Conservation (phyloP, 208 protist species). For the Acanthamoeba triangularis region DNA sequence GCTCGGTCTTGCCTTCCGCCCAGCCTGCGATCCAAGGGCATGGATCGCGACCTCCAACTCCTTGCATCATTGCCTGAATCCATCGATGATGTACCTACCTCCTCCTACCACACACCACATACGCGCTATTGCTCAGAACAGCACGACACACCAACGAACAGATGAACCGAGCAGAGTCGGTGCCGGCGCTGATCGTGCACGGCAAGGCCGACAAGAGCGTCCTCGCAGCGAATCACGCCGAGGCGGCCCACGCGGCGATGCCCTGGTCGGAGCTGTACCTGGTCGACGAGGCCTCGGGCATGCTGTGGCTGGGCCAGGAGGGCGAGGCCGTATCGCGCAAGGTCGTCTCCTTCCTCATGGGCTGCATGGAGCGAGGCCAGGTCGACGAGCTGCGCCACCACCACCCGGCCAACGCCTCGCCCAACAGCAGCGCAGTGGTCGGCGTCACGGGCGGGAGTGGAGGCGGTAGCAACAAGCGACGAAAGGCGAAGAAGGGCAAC, state of each 20-base stretch:
- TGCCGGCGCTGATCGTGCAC: slow-evolving; percentile 28
- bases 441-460: not conserved
- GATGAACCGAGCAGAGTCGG: slow-evolving; percentile 28
- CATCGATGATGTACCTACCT: not conserved
- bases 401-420: not conserved
- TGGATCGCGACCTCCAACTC: not conserved
- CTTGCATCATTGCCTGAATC: not conserved
- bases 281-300: slow-evolving; percentile 5
- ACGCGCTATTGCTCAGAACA: not conserved
- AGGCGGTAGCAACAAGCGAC: not conserved
- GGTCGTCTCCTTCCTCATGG: slow-evolving; percentile 32
- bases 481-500: too few species aligned
- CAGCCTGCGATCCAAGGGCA: not conserved
- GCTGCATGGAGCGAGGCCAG: not conserved
- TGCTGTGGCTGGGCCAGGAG: slow-evolving; percentile 48
- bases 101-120: not conserved
- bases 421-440: not conserved
- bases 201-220: slow-evolving; percentile 48
- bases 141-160: not conserved
- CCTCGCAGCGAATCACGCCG: not conserved
- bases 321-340: slow-evolving; percentile 26
- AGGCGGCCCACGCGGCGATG: slow-evolving; percentile 1
- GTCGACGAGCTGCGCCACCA: slow-evolving; percentile 23
- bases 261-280: slow-evolving; percentile 22
- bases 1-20: slow-evolving; percentile 27